Evolutionary conservation across 2,329 filamentous ascomycete genomes (phyloP).

Genomic region (Escovopsis sp.): DNA sequence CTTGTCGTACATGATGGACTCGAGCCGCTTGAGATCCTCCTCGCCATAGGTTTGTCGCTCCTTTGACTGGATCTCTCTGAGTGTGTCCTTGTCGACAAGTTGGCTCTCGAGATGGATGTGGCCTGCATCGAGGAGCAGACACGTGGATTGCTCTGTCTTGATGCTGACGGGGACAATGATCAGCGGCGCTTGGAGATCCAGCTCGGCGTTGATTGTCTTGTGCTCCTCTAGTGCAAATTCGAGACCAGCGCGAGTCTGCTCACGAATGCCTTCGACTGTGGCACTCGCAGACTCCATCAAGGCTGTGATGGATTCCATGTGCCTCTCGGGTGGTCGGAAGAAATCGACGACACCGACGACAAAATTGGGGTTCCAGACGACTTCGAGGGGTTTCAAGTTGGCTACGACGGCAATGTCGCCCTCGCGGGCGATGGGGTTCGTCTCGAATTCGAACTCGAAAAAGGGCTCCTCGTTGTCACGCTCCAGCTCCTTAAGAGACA

Average conservation of each 20-base stretch:
- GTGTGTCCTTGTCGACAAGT: constrained; percentile 77
- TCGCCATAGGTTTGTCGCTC: constrained; percentile 78
- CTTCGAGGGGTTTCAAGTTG: constrained; percentile 88
- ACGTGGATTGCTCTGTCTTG: constrained; percentile 63
- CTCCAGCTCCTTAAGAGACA: constrained; percentile 42
- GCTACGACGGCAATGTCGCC: constrained; percentile 83
- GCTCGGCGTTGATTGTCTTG: constrained; percentile 91
- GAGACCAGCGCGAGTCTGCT: constrained; percentile 88
- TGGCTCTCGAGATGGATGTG: constrained; percentile 91
- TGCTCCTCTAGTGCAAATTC: constrained; percentile 96
- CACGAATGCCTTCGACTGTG: constrained; percentile 84
- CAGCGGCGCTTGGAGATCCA: constrained; percentile 88
- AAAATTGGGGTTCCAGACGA: constrained; percentile 94
- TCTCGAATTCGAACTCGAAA: constrained; percentile 84
- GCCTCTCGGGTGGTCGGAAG: constrained; percentile 88
- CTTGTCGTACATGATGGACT: constrained; percentile 94
- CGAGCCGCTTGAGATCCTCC: constrained; percentile 74
- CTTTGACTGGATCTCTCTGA: constrained; percentile 82
- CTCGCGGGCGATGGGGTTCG: constrained; percentile 84
- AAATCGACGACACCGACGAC: constrained; percentile 84
- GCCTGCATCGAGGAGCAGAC: constrained; percentile 88
- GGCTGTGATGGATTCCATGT: constrained; percentile 96
- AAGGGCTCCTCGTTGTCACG: constrained; percentile 52
- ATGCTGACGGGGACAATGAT: constrained; percentile 96
- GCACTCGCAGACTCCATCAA: constrained; percentile 92